Conservation (phyloP, 495 filamentous ascomycete species). For the Aspergillus sparsus region DNA sequence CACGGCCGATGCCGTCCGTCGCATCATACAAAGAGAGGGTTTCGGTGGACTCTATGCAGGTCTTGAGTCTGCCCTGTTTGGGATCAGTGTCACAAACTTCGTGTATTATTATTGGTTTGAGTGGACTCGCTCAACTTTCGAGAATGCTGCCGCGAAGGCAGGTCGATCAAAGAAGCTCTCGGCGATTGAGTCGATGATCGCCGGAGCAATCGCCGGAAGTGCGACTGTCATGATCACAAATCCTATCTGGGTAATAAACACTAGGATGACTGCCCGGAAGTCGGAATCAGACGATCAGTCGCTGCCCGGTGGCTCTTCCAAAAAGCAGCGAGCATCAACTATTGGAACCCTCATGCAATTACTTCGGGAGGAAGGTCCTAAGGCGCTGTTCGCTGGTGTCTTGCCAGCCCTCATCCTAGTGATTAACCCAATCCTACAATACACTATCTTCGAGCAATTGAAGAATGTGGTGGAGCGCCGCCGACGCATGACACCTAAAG, state of each 20-base stretch:
- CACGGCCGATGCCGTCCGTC: constrained; percentile 76
- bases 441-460: constrained; percentile 97
- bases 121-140: constrained; percentile 89
- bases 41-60: constrained; percentile 84
- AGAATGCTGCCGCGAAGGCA: constrained; percentile 71
- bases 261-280: constrained; percentile 90
- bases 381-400: constrained; percentile 87
- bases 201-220: constrained; percentile 90
- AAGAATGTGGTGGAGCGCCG: constrained; percentile 73
- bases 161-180: constrained; percentile 86
- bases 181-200: constrained; percentile 87
- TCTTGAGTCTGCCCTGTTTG: constrained; percentile 88
- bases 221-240: constrained; percentile 96
- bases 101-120: constrained; percentile 99
- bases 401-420: constrained; percentile 90
- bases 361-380: constrained; percentile 75
- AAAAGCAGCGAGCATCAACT: constrained; percentile 64
- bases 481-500: constrained; percentile 71
- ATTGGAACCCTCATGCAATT: constrained; percentile 75
- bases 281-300: constrained; percentile 54
- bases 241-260: constrained; percentile 99
- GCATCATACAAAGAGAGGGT: constrained; percentile 90
- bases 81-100: constrained; percentile 98
- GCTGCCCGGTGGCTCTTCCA: constrained; percentile 45
- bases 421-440: constrained; percentile 97